Conservation (phyloP, 345 rosid genomes). For the Bruguiera gymnorhiza region DNA sequence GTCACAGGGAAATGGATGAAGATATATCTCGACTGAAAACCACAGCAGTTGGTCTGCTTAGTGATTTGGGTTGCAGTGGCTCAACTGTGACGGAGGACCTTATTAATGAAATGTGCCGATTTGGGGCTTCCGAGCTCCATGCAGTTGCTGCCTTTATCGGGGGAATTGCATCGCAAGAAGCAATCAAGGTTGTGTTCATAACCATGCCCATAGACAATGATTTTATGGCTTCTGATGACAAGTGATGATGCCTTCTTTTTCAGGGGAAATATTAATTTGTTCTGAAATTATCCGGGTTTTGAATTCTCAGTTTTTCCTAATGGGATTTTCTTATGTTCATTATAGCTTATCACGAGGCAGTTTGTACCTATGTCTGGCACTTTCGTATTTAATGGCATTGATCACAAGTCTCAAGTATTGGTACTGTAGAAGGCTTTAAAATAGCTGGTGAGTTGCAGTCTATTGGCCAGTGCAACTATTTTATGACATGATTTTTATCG, state of each 20-base stretch:
- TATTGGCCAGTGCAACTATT: neutral
- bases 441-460: constrained; percentile 2
- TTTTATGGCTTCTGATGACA: neutral
- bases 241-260: neutral
- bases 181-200: constrained; percentile 58
- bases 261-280: neutral
- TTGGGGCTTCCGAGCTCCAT: constrained; percentile 96
- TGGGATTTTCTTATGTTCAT: neutral
- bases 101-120: constrained; percentile 88
- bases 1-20: constrained; percentile 71
- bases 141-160: constrained; percentile 89
- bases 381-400: constrained; percentile 87
- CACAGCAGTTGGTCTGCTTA: constrained; percentile 59
- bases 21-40: constrained; percentile 81
- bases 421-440: constrained; percentile 31
- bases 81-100: constrained; percentile 81
- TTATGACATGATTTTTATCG: neutral
- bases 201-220: too few relatives aligned
- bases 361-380: constrained; percentile 89
- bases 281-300: neutral
- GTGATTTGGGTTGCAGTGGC: constrained; percentile 83
- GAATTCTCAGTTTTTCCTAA: neutral
- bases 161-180: constrained; percentile 94
- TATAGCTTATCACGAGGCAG: constrained; percentile 86
- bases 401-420: constrained; percentile 85